Evolutionary conservation across 129 eudicot genomes (phyloP), one percentile per base, ranked within the genome.

Genomic region (Tanacetum coccineum): DNA sequence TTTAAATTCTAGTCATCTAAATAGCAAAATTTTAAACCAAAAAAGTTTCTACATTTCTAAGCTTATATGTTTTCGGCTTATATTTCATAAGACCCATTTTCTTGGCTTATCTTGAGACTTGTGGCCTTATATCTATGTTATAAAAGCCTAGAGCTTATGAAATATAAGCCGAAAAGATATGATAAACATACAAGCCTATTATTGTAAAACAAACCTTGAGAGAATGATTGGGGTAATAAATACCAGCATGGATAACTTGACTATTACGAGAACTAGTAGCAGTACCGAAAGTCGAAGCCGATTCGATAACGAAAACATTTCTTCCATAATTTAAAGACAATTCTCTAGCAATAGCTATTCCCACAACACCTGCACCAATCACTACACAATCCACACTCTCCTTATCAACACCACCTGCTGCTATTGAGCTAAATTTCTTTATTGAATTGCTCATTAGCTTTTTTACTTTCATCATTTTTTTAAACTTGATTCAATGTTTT

Each of bases 281-380:
- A 0, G 88, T 81, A 6, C 98, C 98, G 53, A 92, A 92, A 75
- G 85, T 79, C 2, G 88, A 74, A 61, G 73, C 82, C 14, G 96
- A 81, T 18, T 92, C 98, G 9, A 92, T 47, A 20, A 92, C 95
- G 62, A 92, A 67, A 65, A 92, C 98, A 71, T 85, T 86, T 71
- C 90, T 87, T 0, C 83, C 73, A n/a, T 58, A 65, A 0, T 77
- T 80, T 30, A 83, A 2, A 3, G 81, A 70, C 9, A 92, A 80
- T 70, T 88, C 82, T 72, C 91, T 72, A 46, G 98, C 95, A 14
- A 92, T 77, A 9, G 98, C 91, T 22, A 87, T 59, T 14, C 98
- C 98, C 59, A 92, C 95, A 47, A 92, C 84, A 17, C 98, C 98
- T 6, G 91, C 98, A 9, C 98, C 98, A 11, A 92, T 92, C 74